Evolutionary conservation across 345 rosid genomes (phyloP), one percentile per base, ranked within the genome.

Genomic region (Durio zibethinus): DNA sequence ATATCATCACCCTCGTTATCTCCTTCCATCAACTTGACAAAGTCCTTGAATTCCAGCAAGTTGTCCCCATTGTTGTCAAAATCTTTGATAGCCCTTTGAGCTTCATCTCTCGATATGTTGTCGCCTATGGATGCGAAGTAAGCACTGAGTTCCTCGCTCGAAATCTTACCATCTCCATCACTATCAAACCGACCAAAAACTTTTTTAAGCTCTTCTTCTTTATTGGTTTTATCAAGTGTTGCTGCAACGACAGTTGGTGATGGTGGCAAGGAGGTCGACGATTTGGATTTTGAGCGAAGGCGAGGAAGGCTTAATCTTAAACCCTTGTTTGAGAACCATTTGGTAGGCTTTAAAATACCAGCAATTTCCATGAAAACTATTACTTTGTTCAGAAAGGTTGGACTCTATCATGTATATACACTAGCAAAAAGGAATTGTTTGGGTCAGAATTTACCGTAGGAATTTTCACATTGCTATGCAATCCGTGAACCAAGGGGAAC

Each of bases 111-210:
- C 1, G 98, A 84, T 78, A 95, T 79, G 84, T 84, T 75, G 80
- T 93, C 99, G 21, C 98, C 99, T 23, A 90, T 76, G 3, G 98
- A 92, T 0, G 83, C 88, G 45, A 95, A 93, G 81, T 84, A 92
- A 2, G 86, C 74, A 69, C 90, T 83, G 10, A 95, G 90, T 77
- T 93, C 99, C 1, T 79, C 73, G 33, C 93, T 88, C 11, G 98
- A 88, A 72, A 95, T 90, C 83, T 88, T 90, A 0, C 95, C 97
- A 53, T 93, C 98, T 0, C 93, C 90, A 36, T 95, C 85, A 0
- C 79, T 47, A 66, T 95, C 98, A n/a, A 93, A 93, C 64, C 77
- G 81, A 67, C 82, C 77, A 77, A 95, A 95, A 7, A 95, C 98
- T 47, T 83, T 75, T 64, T 66, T 82, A 2, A 93, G 79, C 77